These are phyloP conservation scores for Daldinia loculata DNA, from an alignment of 495 filamentous ascomycete species.

Conservation along the genomic window DNA sequence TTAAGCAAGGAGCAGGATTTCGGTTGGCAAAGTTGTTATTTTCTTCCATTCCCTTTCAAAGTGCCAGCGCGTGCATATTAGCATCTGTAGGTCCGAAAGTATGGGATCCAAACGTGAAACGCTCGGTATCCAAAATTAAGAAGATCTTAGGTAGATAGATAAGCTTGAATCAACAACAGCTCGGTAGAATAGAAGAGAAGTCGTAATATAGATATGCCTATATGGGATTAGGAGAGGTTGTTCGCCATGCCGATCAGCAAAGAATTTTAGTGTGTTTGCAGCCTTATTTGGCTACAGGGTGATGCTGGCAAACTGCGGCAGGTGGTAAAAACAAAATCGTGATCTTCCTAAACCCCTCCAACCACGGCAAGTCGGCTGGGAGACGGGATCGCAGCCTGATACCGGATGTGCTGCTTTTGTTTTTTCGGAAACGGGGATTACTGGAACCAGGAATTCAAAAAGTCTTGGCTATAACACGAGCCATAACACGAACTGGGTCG, in stretches of 20 bases:
- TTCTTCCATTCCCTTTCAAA: not conserved
- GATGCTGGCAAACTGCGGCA: conserved; percentile 19
- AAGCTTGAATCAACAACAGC: conserved; percentile 3
- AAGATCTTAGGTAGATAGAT: conserved; percentile 8
- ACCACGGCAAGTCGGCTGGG: conserved; percentile 14
- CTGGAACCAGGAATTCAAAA: conserved; percentile 14
- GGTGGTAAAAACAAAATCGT: conserved; percentile 31
- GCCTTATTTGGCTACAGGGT: conserved; percentile 29
- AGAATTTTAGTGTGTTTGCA: not conserved
- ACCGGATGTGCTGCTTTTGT: conserved; percentile 20
- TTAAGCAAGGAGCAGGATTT: not conserved
- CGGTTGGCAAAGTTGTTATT: not conserved
- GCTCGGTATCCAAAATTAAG: conserved; percentile 14
- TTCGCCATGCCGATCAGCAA: conserved; percentile 26
- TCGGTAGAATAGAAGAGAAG: conserved; percentile 22
- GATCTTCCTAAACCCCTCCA: conserved; percentile 30
- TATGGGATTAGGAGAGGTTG: conserved; percentile 23
- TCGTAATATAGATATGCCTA: conserved; percentile 24
- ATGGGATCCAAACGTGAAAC: conserved; percentile 18
- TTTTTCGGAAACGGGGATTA: conserved; percentile 1
- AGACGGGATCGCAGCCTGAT: conserved; percentile 29
- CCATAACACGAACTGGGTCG: conserved; percentile 27
- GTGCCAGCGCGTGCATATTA: not conserved
- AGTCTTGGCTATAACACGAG: conserved; percentile 40
- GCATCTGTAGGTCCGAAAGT: conserved; percentile 3